Percentiles rank a stretch among this genome's conserved stretches.
These are phyloP conservation scores for Termitomyces sp. DNA, from an alignment of 768 basidiomycete species.

Conservation along the genomic window DNA sequence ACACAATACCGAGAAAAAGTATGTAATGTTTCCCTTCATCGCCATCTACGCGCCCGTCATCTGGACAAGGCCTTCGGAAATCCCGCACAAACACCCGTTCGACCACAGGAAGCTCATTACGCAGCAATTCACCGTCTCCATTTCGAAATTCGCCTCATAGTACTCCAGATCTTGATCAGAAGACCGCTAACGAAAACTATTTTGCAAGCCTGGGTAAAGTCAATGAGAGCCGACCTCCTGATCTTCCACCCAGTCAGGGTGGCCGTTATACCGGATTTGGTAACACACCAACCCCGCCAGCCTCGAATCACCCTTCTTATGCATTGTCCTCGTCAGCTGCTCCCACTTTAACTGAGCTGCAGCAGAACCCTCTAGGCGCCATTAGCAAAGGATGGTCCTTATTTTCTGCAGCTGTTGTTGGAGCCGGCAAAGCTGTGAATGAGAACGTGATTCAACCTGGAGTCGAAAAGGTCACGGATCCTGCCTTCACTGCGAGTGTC, in stretches of 20 bases:
- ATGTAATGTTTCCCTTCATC: conserved; percentile 28
- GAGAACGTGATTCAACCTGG: conserved; percentile 92
- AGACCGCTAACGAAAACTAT: conserved; percentile 80
- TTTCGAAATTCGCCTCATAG: conserved; percentile 42
- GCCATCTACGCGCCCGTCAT: conserved; percentile 57
- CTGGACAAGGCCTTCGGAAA: conserved; percentile 84
- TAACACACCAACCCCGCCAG: conserved; percentile 65
- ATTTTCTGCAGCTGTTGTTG: conserved; percentile 81
- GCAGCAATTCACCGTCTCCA: conserved; percentile 54
- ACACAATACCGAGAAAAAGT: conserved; percentile 95
- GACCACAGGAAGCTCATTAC: conserved; percentile 39
- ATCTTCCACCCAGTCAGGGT: conserved; percentile 91
- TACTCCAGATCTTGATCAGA: conserved; percentile 55
- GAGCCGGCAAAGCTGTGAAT: conserved; percentile 74
- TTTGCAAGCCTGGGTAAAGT: conserved; percentile 79
- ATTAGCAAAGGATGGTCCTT: conserved; percentile 94
- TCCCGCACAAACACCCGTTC: conserved; percentile 70
- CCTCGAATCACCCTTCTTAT: conserved; percentile 61
- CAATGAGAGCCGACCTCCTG: conserved; percentile 74
- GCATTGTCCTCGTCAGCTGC: conserved; percentile 75
- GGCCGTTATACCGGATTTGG: conserved; percentile 94
- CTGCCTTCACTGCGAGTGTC: conserved; percentile 71
- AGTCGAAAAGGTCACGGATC: conserved; percentile 77
- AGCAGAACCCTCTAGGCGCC: conserved; percentile 82
- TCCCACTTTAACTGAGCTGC: conserved; percentile 77